Evolutionary conservation across 2,329 filamentous ascomycete genomes (phyloP).

Genomic region (Exophiala aquamarina): DNA sequence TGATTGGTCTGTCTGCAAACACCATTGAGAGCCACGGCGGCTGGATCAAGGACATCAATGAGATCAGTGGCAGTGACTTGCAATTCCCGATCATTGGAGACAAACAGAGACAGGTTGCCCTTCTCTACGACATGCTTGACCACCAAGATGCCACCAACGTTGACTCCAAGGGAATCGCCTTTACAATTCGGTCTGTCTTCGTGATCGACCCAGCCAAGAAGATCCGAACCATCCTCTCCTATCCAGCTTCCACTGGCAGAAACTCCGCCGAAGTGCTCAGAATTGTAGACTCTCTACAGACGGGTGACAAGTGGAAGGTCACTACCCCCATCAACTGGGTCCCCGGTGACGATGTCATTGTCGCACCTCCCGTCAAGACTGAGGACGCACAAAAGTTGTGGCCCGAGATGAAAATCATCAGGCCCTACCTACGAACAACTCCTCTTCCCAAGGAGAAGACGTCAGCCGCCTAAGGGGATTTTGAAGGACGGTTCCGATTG

Average conservation of each 20-base stretch:
- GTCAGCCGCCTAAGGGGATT: conserved; percentile 35
- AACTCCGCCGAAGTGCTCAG: conserved; percentile 59
- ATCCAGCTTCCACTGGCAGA: conserved; percentile 61
- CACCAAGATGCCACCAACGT: conserved; percentile 44
- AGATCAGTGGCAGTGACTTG: conserved; percentile 37
- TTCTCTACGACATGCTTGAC: conserved; percentile 43
- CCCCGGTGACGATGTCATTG: conserved; percentile 60
- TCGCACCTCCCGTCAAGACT: conserved; percentile 59
- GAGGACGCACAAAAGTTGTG: conserved; percentile 60
- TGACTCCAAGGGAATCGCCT: conserved; percentile 51
- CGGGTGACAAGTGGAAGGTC: conserved; percentile 59
- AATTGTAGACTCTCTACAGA: conserved; percentile 59
- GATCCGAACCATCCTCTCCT: conserved; percentile 62
- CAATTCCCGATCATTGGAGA: conserved; percentile 47
- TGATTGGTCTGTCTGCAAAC: conserved; percentile 60
- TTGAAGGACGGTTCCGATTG: neutral
- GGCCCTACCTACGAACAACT: conserved; percentile 62
- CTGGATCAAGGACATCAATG: conserved; percentile 56
- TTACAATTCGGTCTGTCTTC: conserved; percentile 66
- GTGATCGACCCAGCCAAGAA: conserved; percentile 66
- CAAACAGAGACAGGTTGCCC: conserved; percentile 43
- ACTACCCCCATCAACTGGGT: conserved; percentile 65
- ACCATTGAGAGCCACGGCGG: conserved; percentile 55
- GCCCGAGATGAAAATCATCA: conserved; percentile 61
- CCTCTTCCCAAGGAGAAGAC: conserved; percentile 60